Base-by-base conservation (phyloP, 2,329 filamentous ascomycete species). In the Mollisia scopiformis region DNA sequence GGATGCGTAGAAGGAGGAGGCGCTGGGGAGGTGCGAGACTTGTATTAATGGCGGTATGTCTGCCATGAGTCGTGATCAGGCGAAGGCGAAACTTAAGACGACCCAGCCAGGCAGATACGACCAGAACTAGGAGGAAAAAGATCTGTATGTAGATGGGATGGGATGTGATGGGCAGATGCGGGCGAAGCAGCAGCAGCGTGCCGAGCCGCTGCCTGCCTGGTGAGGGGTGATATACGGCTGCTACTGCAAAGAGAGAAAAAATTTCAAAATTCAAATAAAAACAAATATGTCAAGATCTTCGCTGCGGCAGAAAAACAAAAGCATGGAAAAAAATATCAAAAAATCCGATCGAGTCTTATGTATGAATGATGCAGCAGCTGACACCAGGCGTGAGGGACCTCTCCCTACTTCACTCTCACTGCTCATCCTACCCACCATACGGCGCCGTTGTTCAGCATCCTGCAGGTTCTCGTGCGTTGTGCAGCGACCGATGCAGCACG, bases 1-100 rank as follows among this genome's bases (percentile, higher is more conserved):
- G 64, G 90, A 85, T 23, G 93, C 85, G 76, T 92, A 96, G 79
- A 96, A 96, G 7, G 92, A 95, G 53, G 89, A 87, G 3, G 92
- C 90, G 35, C 88, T 86, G 57, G 92, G 86, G 57, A 96, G 85
- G 75, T 93, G 88, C 62, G 87, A 88, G 72, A 96, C 92, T 72
- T 85, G 80, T 66, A 87, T 72, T 65, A 80, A 80, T 52, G 84
- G 83, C 39, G 64, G 57, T 47, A 58, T 35, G 33, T 43, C 46
- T 37, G 55, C 41, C 55, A 55, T 58, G 33, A 39, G 47, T 25
- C 35, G 30, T 52, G 30, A 39, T 49, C 31, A 50, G 21, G 16
- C 47, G 19, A 51, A 51, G n/a, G 47, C 31, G 3, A 37, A 37
- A 37, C 33, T 3, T 3, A 37, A 37, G n/a, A n/a, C n/a, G n/a